phyloP scores from a whole-genome alignment of 305 asterid genomes.

The Fraxinus velutina region DNA sequence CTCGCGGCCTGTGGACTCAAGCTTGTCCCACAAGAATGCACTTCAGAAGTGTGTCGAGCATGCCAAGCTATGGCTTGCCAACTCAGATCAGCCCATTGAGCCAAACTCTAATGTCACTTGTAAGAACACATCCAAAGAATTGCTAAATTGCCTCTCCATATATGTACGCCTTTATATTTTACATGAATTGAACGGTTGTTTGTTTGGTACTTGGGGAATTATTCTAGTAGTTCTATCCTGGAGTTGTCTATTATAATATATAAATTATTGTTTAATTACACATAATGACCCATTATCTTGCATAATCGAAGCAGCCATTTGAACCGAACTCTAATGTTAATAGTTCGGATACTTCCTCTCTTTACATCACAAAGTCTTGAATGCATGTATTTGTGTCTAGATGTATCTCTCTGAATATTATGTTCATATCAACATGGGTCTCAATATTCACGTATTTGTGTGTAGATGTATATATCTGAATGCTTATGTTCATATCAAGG shows the following conservation, averaged over 20 bases:
- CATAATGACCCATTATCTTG: constrained; percentile 23
- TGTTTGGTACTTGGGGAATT: not conserved
- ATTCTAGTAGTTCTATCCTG: not conserved
- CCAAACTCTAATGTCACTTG: constrained; percentile 57
- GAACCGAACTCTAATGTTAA: constrained; percentile 23
- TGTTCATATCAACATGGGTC: not conserved
- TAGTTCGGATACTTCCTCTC: constrained; percentile 17
- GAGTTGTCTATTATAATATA: not conserved
- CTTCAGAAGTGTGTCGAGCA: constrained; percentile 67
- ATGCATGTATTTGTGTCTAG: not conserved
- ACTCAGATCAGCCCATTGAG: constrained; percentile 52
- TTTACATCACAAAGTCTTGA: not conserved
- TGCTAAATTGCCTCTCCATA: not conserved
- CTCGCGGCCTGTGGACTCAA: constrained; percentile 71
- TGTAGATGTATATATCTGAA: not conserved
- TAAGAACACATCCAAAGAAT: constrained; percentile 28
- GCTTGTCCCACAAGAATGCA: constrained; percentile 72
- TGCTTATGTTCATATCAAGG: not conserved
- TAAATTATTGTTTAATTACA: not conserved
- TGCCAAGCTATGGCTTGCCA: constrained; percentile 72
- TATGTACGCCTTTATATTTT: not conserved
- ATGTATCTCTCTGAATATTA: not conserved
- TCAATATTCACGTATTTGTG: not conserved
- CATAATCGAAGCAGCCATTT: constrained; percentile 28
- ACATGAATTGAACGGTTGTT: not conserved